Percentiles rank a stretch among this genome's conserved stretches.
Evolutionary conservation across 164 flowering plant genomes (phyloP).

Genomic region (Dillenia turbinata): DNA sequence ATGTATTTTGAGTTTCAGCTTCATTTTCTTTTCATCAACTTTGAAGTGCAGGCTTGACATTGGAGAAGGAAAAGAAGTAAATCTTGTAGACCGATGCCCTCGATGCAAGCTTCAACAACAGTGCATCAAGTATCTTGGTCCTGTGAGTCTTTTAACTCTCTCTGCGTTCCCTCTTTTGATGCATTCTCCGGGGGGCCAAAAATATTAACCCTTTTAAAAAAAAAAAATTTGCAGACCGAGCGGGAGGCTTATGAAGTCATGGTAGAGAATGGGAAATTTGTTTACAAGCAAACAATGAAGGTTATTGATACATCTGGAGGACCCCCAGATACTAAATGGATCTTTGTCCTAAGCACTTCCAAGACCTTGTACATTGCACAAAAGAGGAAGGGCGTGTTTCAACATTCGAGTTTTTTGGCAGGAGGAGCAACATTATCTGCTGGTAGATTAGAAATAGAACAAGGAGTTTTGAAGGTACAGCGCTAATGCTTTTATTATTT

Average conservation of each 20-base stretch:
- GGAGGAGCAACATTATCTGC: slow-evolving; percentile 97
- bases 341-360: slow-evolving; percentile 87
- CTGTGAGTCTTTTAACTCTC: slow-evolving; percentile 41
- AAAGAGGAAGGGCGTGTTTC: slow-evolving; percentile 85
- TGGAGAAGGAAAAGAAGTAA: slow-evolving; percentile 84
- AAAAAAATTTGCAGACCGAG: slow-evolving; percentile 60
- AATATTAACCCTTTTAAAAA: background rate
- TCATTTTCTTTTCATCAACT: background rate
- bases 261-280: slow-evolving; percentile 55
- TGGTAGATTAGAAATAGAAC: slow-evolving; percentile 68
- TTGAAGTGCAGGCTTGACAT: slow-evolving; percentile 66
- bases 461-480: slow-evolving; percentile 72
- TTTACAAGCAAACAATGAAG: slow-evolving; percentile 49
- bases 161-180: background rate
- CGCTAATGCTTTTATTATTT: background rate
- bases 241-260: slow-evolving; percentile 68
- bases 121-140: slow-evolving; percentile 94
- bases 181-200: background rate
- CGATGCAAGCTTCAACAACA: slow-evolving; percentile 79
- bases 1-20: background rate
- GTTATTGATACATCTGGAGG: slow-evolving; percentile 59
- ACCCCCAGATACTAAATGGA: slow-evolving; percentile 73
- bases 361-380: slow-evolving; percentile 68
- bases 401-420: slow-evolving; percentile 97
- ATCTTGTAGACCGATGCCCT: slow-evolving; percentile 59